Percentiles rank a stretch among this genome's conserved stretches.
Evolutionary conservation across 2,329 filamentous ascomycete genomes (phyloP).

Genomic region (Neonectria ditissima): DNA sequence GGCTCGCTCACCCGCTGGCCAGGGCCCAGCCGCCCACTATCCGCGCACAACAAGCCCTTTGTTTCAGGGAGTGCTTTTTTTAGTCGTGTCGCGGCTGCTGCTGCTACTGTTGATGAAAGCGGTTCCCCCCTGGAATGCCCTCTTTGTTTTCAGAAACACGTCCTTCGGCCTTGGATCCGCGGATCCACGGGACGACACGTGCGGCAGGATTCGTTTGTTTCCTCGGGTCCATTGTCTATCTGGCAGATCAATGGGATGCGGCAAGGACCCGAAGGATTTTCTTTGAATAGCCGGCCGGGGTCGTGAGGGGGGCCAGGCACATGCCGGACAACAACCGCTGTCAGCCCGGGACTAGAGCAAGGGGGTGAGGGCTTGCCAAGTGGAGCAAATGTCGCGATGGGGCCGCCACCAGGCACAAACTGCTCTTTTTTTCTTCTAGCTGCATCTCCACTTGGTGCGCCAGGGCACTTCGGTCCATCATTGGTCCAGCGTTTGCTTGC

Average conservation of each 20-base stretch:
- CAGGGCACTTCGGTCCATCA: constrained; percentile 31
- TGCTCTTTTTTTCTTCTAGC: constrained; percentile 44
- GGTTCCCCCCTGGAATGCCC: constrained; percentile 29
- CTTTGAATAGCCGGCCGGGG: background rate
- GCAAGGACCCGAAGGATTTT: constrained; percentile 14
- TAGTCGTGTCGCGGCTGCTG: constrained; percentile 26
- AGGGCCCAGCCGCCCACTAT: constrained; percentile 13
- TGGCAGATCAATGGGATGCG: constrained; percentile 6
- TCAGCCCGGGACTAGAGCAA: constrained; percentile 35
- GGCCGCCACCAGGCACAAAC: constrained; percentile 32
- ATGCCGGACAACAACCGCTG: constrained; percentile 34
- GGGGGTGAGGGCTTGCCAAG: constrained; percentile 26
- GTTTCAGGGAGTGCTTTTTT: constrained; percentile 39
- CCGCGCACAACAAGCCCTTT: constrained; percentile 32
- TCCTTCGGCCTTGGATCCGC: background rate
- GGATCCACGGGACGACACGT: background rate
- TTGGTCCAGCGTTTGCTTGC: constrained; percentile 47
- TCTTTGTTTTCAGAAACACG: constrained; percentile 13
- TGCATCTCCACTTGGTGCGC: constrained; percentile 30
- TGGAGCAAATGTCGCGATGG: constrained; percentile 30
- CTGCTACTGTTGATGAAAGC: constrained; percentile 8
- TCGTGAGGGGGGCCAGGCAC: constrained; percentile 16
- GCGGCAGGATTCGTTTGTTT: constrained; percentile 4
- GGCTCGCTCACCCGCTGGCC: constrained; percentile 10
- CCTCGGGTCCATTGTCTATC: constrained; percentile 3